Conservation (phyloP, 106 monocot species). For the Acorus calamus region DNA sequence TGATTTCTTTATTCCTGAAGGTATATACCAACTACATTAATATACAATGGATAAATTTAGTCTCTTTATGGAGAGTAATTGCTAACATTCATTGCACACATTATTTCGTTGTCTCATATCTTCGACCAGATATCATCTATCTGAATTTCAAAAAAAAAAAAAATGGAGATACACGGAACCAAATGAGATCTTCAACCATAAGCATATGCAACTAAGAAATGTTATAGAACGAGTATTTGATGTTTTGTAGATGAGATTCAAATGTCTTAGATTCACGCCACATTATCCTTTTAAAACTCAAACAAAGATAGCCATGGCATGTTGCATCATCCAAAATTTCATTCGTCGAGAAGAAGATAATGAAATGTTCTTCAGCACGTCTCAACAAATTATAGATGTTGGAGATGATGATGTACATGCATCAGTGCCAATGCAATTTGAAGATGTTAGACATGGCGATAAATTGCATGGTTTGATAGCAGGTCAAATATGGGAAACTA, state of each 20-base stretch:
- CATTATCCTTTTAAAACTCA: neutral
- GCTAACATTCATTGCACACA: too few relatives aligned
- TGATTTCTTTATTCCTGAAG: too few relatives aligned
- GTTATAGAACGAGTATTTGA: neutral
- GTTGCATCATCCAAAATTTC: neutral
- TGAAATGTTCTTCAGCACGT: too few relatives aligned
- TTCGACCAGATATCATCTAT: neutral
- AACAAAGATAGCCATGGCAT: neutral
- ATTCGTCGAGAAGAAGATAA: neutral
- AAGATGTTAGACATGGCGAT: too few relatives aligned
- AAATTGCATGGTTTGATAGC: too few relatives aligned
- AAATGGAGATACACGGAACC: neutral
- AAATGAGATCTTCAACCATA: conserved; percentile 1
- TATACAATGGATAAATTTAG: too few relatives aligned
- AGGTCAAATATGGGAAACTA: too few relatives aligned
- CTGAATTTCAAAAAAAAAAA: neutral
- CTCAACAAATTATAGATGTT: too few relatives aligned
- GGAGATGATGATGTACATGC: too few relatives aligned
- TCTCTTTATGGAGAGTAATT: too few relatives aligned
- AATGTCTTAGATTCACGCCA: neutral
- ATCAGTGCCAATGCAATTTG: too few relatives aligned
- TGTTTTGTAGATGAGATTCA: neutral
- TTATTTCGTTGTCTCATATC: neutral
- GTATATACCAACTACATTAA: too few relatives aligned
- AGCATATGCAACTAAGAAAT: neutral